Base-by-base conservation (phyloP, 495 filamentous ascomycete species). In the Bryoglossum gracile region DNA sequence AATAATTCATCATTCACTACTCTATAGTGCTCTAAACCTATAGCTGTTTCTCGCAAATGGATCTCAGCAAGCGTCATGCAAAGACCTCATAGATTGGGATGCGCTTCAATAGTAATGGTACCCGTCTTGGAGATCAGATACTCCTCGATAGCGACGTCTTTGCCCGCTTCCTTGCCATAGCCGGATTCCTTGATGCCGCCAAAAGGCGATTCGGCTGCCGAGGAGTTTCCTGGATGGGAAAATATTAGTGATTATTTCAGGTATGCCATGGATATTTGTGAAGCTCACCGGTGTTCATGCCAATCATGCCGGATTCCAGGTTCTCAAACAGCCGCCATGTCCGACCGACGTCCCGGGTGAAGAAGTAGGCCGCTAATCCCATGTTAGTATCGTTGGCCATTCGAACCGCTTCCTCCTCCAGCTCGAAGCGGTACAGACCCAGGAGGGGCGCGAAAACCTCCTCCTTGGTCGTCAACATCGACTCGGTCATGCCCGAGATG, bases 181-280 rank as follows among this genome's bases (percentile, higher is more conserved):
- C 84, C 84, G 5, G 76, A 81, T 58, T 86, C 82, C 66, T 88
- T 88, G 51, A 86, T 83, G 0, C 77, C 84, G 14, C 84, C 84
- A 58, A 88, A 88, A 0, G 84, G 84, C 8, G 78, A 73, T 57
- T n/a, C n/a, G n/a, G n/a, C n/a, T n/a, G n/a, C n/a, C n/a, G n/a
- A n/a, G n/a, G n/a, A n/a, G n/a, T n/a, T n/a, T n/a, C n/a, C n/a
- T n/a, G n/a, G n/a, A n/a, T n/a, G n/a, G 3, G 10, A 10, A 11
- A 14, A 13, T 32, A 13, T 13, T 35, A 14, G n/a, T n/a, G n/a
- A n/a, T n/a, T n/a, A n/a, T n/a, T n/a, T n/a, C n/a, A n/a, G n/a
- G n/a, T n/a, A n/a, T n/a, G n/a, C n/a, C n/a, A n/a, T n/a, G n/a
- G n/a, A n/a, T n/a, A n/a, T n/a, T n/a, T n/a, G n/a, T n/a, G n/a